Conservation (phyloP, 768 basidiomycete species). For the Cubamyces lactineus region DNA sequence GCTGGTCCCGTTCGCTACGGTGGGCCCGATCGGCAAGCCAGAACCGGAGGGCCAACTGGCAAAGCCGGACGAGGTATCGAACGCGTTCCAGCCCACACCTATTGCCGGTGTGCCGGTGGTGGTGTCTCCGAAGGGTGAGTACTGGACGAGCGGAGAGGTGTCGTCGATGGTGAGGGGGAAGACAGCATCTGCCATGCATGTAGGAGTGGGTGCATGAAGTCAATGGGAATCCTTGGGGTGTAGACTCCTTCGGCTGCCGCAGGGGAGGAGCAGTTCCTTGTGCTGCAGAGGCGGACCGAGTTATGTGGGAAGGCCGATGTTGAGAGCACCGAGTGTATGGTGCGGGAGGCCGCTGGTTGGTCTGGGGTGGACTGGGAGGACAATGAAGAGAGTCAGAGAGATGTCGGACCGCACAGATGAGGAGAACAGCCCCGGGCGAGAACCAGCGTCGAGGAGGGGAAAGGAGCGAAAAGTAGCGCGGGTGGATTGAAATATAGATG, state of each 20-base stretch:
- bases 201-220: background rate
- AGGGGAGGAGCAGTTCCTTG: background rate
- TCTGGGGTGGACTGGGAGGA: background rate
- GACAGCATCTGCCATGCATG: constrained; percentile 44
- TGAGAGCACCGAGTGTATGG: background rate
- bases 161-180: constrained; percentile 57
- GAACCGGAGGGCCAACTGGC: constrained; percentile 28
- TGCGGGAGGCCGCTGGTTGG: background rate
- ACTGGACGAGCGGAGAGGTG: constrained; percentile 64
- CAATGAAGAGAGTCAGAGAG: background rate
- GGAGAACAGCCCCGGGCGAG: constrained; percentile 5
- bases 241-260: background rate
- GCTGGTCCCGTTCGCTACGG: constrained; percentile 56
- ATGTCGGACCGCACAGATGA: constrained; percentile 6
- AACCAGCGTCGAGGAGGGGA: constrained; percentile 21
- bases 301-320: no score
- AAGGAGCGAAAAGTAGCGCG: constrained; percentile 4
- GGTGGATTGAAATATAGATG: constrained; percentile 18
- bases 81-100: constrained; percentile 69
- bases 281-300: background rate
- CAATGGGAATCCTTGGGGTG: background rate
- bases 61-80: constrained; percentile 56
- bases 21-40: constrained; percentile 27
- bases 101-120: constrained; percentile 47
- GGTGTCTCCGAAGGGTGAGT: constrained; percentile 63